Conservation (phyloP, 345 rosid genomes). For the Brassica incana region DNA sequence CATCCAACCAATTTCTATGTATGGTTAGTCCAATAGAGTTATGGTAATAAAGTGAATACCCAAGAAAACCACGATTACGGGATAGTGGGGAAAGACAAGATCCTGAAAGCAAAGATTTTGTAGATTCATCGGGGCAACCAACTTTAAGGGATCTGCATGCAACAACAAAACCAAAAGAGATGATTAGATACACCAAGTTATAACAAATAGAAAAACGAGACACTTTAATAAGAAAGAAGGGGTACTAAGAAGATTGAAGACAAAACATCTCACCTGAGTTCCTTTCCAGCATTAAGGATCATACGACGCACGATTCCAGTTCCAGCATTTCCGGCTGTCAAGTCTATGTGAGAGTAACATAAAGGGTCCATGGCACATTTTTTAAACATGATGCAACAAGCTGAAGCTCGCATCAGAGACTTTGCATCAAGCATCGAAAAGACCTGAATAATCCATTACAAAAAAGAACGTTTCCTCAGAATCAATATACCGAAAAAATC, state of each 20-base stretch:
- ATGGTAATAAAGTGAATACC: conserved; percentile 8
- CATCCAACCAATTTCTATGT: neutral
- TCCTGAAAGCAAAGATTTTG: conserved; percentile 56
- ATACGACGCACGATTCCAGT: conserved; percentile 58
- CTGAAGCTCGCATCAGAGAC: conserved; percentile 67
- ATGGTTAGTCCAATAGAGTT: neutral
- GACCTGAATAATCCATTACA: conserved; percentile 41
- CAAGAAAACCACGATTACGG: neutral
- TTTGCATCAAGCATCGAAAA: conserved; percentile 76
- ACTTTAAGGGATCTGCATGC: conserved; percentile 49
- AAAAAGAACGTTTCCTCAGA: neutral
- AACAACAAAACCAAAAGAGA: neutral
- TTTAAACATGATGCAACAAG: conserved; percentile 70
- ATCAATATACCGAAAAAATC: too few species aligned
- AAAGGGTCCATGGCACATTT: conserved; percentile 69
- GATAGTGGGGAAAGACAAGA: conserved; percentile 60
- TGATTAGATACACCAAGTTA: neutral
- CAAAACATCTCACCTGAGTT: conserved; percentile 54
- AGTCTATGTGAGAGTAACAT: conserved; percentile 65
- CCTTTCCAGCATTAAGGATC: conserved; percentile 70
- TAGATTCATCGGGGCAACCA: conserved; percentile 44
- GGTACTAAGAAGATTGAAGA: neutral
- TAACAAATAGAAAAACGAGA: neutral
- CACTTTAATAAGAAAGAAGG: neutral
- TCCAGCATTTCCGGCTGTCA: conserved; percentile 47